phyloP scores from a whole-genome alignment of 345 rosid genomes.

The Citrus glauca region DNA sequence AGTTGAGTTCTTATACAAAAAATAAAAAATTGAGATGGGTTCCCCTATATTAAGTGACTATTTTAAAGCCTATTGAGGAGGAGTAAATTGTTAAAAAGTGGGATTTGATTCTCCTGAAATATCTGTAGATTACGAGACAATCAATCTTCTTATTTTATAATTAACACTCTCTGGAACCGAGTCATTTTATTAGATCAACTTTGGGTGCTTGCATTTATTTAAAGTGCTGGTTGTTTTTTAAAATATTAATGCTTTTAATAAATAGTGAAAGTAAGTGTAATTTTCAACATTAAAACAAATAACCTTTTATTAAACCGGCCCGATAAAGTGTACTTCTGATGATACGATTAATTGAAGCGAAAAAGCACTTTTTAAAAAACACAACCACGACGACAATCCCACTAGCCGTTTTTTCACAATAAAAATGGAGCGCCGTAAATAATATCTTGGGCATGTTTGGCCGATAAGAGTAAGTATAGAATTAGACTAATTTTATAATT shows the following conservation, averaged over 20 bases:
- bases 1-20: not conserved
- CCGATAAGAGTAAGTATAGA: too few relatives aligned
- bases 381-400: not conserved
- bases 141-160: not conserved
- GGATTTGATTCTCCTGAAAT: constrained; percentile 18
- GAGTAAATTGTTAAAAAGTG: not conserved
- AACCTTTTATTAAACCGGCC: not conserved
- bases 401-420: not conserved
- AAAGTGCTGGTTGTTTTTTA: not conserved
- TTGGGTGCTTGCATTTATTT: not conserved
- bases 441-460: too few relatives aligned
- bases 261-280: not conserved
- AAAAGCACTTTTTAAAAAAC: not conserved
- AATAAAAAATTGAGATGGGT: too few relatives aligned
- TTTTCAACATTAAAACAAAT: not conserved
- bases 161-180: not conserved
- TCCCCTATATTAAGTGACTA: not conserved
- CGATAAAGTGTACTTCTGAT: not conserved
- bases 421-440: not conserved
- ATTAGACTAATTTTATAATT: too few relatives aligned
- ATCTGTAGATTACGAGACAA: constrained; percentile 3
- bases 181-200: not conserved
- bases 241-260: not conserved
- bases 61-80: not conserved
- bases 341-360: not conserved